Evolutionary conservation across 495 filamentous ascomycete species (phyloP), one percentile per base, ranked within the genome.

Genomic region (Trichoderma gamsii): DNA sequence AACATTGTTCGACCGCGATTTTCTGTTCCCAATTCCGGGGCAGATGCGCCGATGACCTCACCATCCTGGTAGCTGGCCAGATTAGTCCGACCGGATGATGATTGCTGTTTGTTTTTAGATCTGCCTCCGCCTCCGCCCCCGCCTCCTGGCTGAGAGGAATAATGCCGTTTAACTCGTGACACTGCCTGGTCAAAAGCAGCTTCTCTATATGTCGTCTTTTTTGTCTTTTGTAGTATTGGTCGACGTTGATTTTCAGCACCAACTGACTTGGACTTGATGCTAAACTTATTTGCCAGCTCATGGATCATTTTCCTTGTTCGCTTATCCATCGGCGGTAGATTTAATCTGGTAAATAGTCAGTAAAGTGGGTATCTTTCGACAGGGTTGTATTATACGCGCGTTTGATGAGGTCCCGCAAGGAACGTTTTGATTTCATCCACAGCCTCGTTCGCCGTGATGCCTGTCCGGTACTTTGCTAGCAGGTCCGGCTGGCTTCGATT

Each of bases 1-100:
- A 99, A 75, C 90, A 99, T 92, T 4, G 87, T 87, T 56, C 92
- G 84, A 25, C 95, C 95, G 71, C 84, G 89, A 69, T 97, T 99
- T 63, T 90, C 92, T 4, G 78, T 81, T 1, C 92, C 91, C 32
- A 99, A 81, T 76, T 96, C 94, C 2, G 91, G 89, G 0, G 93
- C 95, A 41, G 85, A 84, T 13, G 84, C 91, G 52, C 94, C 95
- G 23, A 97, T 93, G 56, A 96, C 79, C 68, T 97, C 92, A n/a
- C 95, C 95, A 70, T 98, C 91, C 70, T 86, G 85, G 67, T 92
- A 90, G 9, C 82, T 83, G 81, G 7, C 82, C 82, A 52, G 68
- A 43, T 7, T 70, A 64, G 3, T 46, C 74, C 71, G 13, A 70
- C 72, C 64, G 5, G 65, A 11, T 3, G 44, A 4, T 68, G 65